Conservation (phyloP, 495 filamentous ascomycete genomes). For the Penicillium maclennaniae region DNA sequence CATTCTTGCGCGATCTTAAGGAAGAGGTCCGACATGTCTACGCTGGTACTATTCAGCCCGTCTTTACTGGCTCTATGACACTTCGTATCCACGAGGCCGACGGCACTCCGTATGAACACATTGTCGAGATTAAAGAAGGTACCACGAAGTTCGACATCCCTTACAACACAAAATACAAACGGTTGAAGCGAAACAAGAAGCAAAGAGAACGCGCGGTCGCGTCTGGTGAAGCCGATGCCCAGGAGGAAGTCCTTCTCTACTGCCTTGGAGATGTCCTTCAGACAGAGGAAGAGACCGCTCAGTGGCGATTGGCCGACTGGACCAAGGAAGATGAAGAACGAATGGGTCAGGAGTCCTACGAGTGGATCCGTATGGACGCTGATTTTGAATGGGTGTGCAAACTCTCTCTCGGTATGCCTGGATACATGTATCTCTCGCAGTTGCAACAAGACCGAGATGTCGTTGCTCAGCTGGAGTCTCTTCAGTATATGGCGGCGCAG, state of each 20-base stretch:
- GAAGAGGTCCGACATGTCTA: slow-evolving; percentile 70
- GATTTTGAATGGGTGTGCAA: slow-evolving; percentile 98
- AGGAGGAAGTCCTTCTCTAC: slow-evolving; percentile 85
- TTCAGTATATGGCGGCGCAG: slow-evolving; percentile 57
- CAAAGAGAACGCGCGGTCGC: slow-evolving; percentile 74
- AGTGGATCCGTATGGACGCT: slow-evolving; percentile 97
- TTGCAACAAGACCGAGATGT: slow-evolving; percentile 97
- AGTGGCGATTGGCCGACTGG: slow-evolving; percentile 89
- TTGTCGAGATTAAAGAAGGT: slow-evolving; percentile 87
- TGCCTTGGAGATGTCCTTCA: slow-evolving; percentile 89
- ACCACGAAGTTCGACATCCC: slow-evolving; percentile 84
- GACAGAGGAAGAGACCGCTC: slow-evolving; percentile 69
- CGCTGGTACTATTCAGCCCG: slow-evolving; percentile 63
- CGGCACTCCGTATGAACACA: slow-evolving; percentile 97
- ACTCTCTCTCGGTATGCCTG: slow-evolving; percentile 71
- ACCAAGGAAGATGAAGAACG: slow-evolving; percentile 73
- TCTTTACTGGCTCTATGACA: slow-evolving; percentile 95
- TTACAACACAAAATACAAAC: slow-evolving; percentile 99
- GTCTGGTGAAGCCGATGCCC: slow-evolving; percentile 64
- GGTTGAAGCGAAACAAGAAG: slow-evolving; percentile 85
- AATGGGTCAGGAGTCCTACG: slow-evolving; percentile 95
- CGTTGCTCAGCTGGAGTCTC: slow-evolving; percentile 83
- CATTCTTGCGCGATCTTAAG: slow-evolving; percentile 78
- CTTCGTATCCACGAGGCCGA: slow-evolving; percentile 98
- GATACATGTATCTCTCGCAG: slow-evolving; percentile 97